Base-by-base conservation (phyloP, 1,284 basidiomycete species). In the Bondarzewia mesenterica region DNA sequence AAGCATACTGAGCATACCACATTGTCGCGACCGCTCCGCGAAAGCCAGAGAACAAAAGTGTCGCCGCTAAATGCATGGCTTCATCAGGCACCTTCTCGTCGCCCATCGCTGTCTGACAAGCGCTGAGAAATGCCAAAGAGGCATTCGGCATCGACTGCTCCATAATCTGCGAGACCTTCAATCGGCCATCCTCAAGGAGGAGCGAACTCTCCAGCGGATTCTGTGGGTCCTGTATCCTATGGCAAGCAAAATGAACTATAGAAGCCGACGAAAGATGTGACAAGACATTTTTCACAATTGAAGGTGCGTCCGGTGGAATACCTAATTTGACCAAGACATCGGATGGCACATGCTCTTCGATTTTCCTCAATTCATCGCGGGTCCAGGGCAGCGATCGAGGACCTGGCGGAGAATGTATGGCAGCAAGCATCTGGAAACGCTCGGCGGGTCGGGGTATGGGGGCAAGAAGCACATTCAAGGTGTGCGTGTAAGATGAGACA, bases 1-100 rank as follows among this genome's bases (percentile, higher is more conserved):
- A 7, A 32, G 29, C 3, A n/a, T 12, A n/a, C 29, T n/a, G 29
- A 3, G 6, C 29, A 12, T n/a, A 32, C 38, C 38, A 40, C 38
- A 40, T 12, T 18, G 37, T 37, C 49, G 58, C 58, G 57, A 59
- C 41, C 54, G 26, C 36, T 49, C 55, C 42, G 27, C 47, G 57
- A 22, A 53, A 48, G 10, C 26, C 22, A 27, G 36, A 21, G 32
- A 7, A 48, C 8, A 8, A 35, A 41, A 47, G 41, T 25, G 43
- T 26, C 25, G 46, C 41, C 41, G 41, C 41, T n/a, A 22, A 14
- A n/a, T 22, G 41, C 12, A 42, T 8, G 12, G 21, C 18, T 22
- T 42, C 41, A 18, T 40, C 38, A 2, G 38, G 38, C 4, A 10
- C 10, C 12, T 3, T 18, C 8, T 18, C 15, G 38, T 40, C 38